Evolutionary conservation across 345 rosid genomes (phyloP).

Genomic region (Capsella bursapastoris): DNA sequence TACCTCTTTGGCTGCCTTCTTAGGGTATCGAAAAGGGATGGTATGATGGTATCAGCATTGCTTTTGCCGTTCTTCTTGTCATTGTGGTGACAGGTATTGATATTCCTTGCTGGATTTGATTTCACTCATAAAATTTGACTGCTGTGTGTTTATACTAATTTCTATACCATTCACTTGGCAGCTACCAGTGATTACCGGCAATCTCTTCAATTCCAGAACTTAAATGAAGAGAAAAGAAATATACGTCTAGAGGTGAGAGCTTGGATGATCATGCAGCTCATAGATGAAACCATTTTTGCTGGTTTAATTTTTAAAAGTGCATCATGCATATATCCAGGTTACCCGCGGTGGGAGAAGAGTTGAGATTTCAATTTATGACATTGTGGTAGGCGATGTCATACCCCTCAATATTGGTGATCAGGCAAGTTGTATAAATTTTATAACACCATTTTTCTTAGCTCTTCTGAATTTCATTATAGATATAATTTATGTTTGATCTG

Average conservation of each 20-base stretch:
- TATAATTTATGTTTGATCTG: conserved; percentile 12
- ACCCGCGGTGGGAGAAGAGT: conserved; percentile 82
- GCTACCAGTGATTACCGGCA: conserved; percentile 97
- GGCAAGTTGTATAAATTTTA: conserved; percentile 49
- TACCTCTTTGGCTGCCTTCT: conserved; percentile 21
- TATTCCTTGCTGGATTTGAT: conserved; percentile 15
- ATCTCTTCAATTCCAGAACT: conserved; percentile 96
- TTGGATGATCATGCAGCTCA: conserved; percentile 16
- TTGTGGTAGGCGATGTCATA: conserved; percentile 91
- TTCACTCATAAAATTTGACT: conserved; percentile 10
- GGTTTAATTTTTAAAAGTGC: conserved; percentile 24
- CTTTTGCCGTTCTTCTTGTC: conserved; percentile 92
- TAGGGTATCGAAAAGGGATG: conserved; percentile 91
- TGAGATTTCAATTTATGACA: conserved; percentile 88
- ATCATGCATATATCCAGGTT: conserved; percentile 53
- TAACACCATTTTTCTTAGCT: conserved; percentile 8
- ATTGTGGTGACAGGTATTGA: conserved; percentile 86
- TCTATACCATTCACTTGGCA: conserved; percentile 41
- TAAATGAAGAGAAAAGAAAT: conserved; percentile 93
- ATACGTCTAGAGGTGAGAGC: conserved; percentile 80
- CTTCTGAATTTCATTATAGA: background rate
- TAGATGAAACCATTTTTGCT: conserved; percentile 18
- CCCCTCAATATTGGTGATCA: conserved; percentile 99
- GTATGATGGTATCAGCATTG: conserved; percentile 98
- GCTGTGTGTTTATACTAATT: conserved; percentile 15